Conservation (phyloP, 768 basidiomycete genomes). For the Trametes gibbosa region DNA sequence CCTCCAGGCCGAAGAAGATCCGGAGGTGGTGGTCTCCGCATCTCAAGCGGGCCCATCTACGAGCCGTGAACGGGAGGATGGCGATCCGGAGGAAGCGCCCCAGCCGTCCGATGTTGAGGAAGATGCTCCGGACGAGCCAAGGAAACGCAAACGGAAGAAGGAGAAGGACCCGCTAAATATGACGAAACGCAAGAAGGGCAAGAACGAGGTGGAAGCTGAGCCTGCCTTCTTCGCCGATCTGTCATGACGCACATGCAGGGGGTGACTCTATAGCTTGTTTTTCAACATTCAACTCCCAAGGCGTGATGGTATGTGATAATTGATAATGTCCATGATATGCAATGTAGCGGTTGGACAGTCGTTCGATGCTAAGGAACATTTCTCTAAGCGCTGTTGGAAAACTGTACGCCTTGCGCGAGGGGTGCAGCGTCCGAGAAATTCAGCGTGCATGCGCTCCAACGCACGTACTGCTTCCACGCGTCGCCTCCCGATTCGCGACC, state of each 20-base stretch:
- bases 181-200: slow-evolving; percentile 55
- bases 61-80: slow-evolving; percentile 21
- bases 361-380: too few species aligned
- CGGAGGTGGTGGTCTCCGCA: slow-evolving; percentile 29
- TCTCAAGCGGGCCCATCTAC: slow-evolving; percentile 19
- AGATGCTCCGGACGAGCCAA: slow-evolving; percentile 32
- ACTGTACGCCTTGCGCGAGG: slow-evolving; percentile 91
- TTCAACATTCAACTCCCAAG: too few species aligned
- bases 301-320: neutral
- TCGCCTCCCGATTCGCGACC: slow-evolving; percentile 97
- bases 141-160: slow-evolving; percentile 57
- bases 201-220: slow-evolving; percentile 55
- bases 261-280: too few species aligned
- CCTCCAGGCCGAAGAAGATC: slow-evolving; percentile 29
- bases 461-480: slow-evolving; percentile 97
- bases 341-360: too few species aligned
- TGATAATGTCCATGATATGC: too few species aligned
- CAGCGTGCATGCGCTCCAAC: slow-evolving; percentile 89
- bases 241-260: too few species aligned
- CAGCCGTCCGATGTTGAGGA: slow-evolving; percentile 9
- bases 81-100: slow-evolving; percentile 19
- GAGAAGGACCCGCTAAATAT: slow-evolving; percentile 46
- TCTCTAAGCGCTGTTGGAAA: slow-evolving; percentile 36
- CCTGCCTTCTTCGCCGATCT: slow-evolving; percentile 68
- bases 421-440: slow-evolving; percentile 91